Percentiles rank a stretch among this genome's conserved stretches.
These are phyloP conservation scores for Sporothrix brasiliensis DNA, from an alignment of 2,329 filamentous ascomycete species.

Conservation along the genomic window DNA sequence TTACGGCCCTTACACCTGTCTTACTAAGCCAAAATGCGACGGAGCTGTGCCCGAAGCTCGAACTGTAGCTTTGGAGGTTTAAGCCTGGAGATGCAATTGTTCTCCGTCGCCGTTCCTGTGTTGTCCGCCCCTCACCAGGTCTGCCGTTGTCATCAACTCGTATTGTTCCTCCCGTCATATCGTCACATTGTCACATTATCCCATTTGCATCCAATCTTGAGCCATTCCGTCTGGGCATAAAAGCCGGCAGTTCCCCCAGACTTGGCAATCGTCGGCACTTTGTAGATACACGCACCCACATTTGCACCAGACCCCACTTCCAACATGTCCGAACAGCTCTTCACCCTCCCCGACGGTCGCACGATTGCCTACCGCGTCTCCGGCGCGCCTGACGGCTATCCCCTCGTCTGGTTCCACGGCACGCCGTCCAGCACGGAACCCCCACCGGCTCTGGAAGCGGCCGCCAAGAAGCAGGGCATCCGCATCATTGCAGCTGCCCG, in stretches of 20 bases:
- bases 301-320: background rate
- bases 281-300: background rate
- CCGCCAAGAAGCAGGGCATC: slow-evolving; percentile 6
- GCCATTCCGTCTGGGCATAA: background rate
- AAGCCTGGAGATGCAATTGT: no score
- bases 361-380: background rate
- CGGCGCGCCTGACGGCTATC: slow-evolving; percentile 5
- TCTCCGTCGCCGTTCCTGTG: background rate
- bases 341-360: slow-evolving; percentile 13
- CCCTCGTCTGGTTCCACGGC: slow-evolving; percentile 26
- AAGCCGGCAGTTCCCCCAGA: background rate
- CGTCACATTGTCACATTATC: no score
- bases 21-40: background rate
- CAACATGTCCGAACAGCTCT: background rate
- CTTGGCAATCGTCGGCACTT: background rate
- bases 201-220: background rate
- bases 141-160: no score
- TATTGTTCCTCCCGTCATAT: no score
- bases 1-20: background rate
- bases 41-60: no score
- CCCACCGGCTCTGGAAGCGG: background rate
- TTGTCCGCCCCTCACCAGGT: no score
- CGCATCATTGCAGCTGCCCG: slow-evolving; percentile 14
- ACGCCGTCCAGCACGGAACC: slow-evolving; percentile 14
- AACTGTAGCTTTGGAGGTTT: no score